A percentile compares a stretch with the other conserved stretches of the same genome.
Evolutionary conservation across 176 grass and related monocot species (phyloP).

Genomic region (Musa itinerans): DNA sequence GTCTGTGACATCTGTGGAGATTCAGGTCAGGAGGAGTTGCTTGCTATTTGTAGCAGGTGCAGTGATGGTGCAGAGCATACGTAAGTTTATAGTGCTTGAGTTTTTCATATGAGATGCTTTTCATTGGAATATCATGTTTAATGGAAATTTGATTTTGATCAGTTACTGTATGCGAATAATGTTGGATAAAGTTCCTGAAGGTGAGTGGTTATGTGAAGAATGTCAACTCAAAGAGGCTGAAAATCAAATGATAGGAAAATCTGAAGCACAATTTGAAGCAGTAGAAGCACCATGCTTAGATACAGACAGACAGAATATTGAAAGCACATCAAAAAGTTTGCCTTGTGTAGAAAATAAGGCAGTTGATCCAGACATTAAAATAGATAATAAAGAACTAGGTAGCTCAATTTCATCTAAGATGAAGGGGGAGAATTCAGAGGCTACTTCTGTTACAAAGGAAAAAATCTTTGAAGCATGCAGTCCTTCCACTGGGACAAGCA

Average conservation of each 20-base stretch:
- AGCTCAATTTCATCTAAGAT: constrained; percentile 23
- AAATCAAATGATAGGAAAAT: constrained; percentile 39
- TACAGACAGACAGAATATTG: constrained; percentile 24
- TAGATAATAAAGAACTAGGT: constrained; percentile 19
- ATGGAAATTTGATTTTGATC: constrained; percentile 22
- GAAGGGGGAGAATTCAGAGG: constrained; percentile 28
- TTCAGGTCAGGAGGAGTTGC: constrained; percentile 71
- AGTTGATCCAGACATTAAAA: constrained; percentile 35
- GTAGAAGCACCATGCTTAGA: constrained; percentile 26
- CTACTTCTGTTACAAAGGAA: constrained; percentile 17
- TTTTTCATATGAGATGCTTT: background rate
- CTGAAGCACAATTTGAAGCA: constrained; percentile 26
- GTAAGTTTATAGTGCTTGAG: constrained; percentile 34
- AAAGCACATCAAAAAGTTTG: constrained; percentile 21
- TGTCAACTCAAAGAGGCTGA: constrained; percentile 53
- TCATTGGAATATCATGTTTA: background rate
- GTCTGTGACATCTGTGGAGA: constrained; percentile 97
- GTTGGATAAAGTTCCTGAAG: constrained; percentile 71
- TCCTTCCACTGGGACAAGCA: constrained; percentile 1
- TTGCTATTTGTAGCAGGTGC: constrained; percentile 81
- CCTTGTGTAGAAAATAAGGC: constrained; percentile 31
- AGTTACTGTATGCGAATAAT: constrained; percentile 87
- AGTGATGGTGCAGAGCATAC: constrained; percentile 91
- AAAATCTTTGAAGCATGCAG: constrained; percentile 22
- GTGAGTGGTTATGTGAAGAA: constrained; percentile 92